phyloP scores from a whole-genome alignment of 1,139 yeast species.

The Candida freyschussii region DNA sequence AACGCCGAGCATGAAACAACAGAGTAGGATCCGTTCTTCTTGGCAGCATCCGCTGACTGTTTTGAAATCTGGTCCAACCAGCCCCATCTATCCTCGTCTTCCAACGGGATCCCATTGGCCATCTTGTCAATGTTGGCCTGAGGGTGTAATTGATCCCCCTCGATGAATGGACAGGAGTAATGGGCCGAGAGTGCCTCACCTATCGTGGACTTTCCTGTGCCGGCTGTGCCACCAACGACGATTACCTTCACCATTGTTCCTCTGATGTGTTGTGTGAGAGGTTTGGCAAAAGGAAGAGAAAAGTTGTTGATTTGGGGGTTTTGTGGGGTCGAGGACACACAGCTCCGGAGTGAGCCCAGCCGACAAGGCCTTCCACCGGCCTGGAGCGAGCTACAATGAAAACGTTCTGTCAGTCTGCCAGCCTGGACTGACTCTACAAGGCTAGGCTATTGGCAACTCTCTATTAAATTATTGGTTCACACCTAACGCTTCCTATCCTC shows the following conservation, averaged over 20 bases:
- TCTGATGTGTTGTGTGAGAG: background rate
- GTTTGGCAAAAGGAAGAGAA: too few species aligned
- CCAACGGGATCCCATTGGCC: conserved; percentile 73
- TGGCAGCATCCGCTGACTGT: conserved; percentile 35
- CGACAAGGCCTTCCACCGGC: too few species aligned
- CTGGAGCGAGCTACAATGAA: too few species aligned
- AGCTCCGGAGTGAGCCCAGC: too few species aligned
- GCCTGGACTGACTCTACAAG: too few species aligned
- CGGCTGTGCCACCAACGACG: conserved; percentile 86
- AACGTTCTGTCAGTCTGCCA: too few species aligned
- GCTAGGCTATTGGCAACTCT: too few species aligned
- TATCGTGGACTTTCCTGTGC: conserved; percentile 85
- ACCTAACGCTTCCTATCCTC: too few species aligned
- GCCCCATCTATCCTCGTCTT: conserved; percentile 87
- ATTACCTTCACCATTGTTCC: conserved; percentile 27
- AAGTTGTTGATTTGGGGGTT: too few species aligned
- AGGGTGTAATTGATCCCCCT: conserved; percentile 84
- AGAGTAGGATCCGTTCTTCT: conserved; percentile 31
- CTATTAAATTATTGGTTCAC: too few species aligned
- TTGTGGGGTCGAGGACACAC: too few species aligned
- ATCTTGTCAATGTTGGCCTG: conserved; percentile 70
- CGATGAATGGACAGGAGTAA: conserved; percentile 56
- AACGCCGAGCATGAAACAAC: conserved; percentile 84
- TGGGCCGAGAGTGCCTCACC: conserved; percentile 48
- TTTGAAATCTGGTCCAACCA: conserved; percentile 63